Conservation (phyloP, 2,329 filamentous ascomycete genomes). For the Phialophora expanda region DNA sequence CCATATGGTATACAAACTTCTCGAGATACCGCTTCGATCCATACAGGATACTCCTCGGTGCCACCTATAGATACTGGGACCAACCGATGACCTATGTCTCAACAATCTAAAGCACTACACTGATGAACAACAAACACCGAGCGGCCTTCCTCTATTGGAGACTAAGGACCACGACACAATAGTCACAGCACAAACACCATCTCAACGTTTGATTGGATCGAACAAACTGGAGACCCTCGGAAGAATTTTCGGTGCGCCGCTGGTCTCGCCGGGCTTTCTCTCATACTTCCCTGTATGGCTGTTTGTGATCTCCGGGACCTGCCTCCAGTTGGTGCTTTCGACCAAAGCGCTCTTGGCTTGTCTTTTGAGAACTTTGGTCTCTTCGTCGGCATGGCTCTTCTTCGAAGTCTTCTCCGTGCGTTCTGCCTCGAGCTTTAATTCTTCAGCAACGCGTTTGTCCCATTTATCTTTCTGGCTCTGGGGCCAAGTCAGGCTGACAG, state of each 20-base stretch:
- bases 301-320: constrained; percentile 24
- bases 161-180: background rate
- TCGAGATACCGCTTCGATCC: background rate
- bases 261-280: constrained; percentile 17
- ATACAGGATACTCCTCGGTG: background rate
- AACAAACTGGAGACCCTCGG: constrained; percentile 30
- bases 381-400: constrained; percentile 22
- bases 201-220: constrained; percentile 10
- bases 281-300: constrained; percentile 17
- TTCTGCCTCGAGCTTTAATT: constrained; percentile 22
- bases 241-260: constrained; percentile 14
- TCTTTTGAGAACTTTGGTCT: constrained; percentile 19
- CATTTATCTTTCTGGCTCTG: constrained; percentile 38
- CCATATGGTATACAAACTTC: background rate
- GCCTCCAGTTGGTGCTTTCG: constrained; percentile 28
- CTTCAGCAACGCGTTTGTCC: constrained; percentile 21
- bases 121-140: background rate
- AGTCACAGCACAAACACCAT: background rate
- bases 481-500: constrained; percentile 39
- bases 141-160: background rate
- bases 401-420: constrained; percentile 24
- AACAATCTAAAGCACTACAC: background rate
- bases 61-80: background rate
- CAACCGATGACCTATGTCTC: background rate
- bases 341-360: constrained; percentile 23